Evolutionary conservation across 2,329 filamentous ascomycete genomes (phyloP), one percentile per base, ranked within the genome.

Genomic region (Dactylellina parvicollis): DNA sequence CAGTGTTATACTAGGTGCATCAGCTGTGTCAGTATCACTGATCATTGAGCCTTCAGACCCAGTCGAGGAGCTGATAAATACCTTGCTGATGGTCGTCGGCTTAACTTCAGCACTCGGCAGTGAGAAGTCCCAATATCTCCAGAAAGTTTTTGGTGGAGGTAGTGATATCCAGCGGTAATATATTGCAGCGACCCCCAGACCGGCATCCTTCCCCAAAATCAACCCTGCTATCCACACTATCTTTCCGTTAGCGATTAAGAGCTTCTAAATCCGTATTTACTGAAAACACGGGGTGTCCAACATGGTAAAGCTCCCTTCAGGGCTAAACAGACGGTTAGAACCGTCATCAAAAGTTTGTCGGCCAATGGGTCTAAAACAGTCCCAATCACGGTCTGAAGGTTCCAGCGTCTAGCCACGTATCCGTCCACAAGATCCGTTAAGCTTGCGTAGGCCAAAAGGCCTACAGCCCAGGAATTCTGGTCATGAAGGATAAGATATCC

Each of bases 161-260:
- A 99, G 85, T 1, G 92, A 96, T 76, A 97, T 96, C 87, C 92
- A 98, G 75, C 95, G 90, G 81, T 95, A 98, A 83, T 97, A 98
- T 77, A 99, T 89, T 22, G 95, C 95, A 1, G 92, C 88, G 20
- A 96, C 85, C 24, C 86, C 92, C 3, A 99, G 86, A 18, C 89
- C 91, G 42, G 91, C 86, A 78, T 99, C 95, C 44, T 95, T 88
- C 26, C 93, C 93, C 2, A 99, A 86, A 74, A 99, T 96, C 54
- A 98, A 88, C n/a, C 85, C 86, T 1, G 93, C 93, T 2, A 98
- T 85, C 87, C 93, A 97, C 36, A 93, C 89, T 91, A 75, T 14
- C 14, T 2, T 2, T n/a, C 26, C 26, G 26, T 47, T 1, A 16
- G 7, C 7, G 10, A n/a, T 26, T 32, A 0, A 24, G 36, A 22